phyloP scores from a whole-genome alignment of 1,284 basidiomycete genomes.

The Volvariella surrecta region DNA sequence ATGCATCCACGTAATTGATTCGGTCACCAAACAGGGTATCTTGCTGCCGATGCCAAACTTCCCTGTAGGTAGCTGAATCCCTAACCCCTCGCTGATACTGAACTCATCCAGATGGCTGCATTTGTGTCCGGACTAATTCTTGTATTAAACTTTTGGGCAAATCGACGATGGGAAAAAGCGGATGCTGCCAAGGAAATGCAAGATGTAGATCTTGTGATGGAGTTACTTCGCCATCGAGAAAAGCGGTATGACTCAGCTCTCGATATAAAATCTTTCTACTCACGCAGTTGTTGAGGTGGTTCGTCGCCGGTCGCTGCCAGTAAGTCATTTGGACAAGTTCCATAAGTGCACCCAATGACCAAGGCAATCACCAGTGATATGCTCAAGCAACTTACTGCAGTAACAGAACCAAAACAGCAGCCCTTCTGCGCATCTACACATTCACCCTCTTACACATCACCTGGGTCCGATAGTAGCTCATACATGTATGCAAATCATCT shows the following conservation, averaged over 20 bases:
- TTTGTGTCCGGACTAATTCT: slow-evolving; percentile 48
- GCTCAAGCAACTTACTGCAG: slow-evolving; percentile 10
- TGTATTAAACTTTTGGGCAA: slow-evolving; percentile 67
- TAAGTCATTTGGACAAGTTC: slow-evolving; percentile 17
- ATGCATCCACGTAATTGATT: slow-evolving; percentile 49
- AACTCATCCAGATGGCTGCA: slow-evolving; percentile 18
- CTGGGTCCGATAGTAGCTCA: too few species aligned
- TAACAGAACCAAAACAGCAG: slow-evolving; percentile 11
- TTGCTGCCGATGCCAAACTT: too few species aligned
- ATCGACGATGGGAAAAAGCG: slow-evolving; percentile 41
- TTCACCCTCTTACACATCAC: too few species aligned
- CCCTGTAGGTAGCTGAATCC: too few species aligned
- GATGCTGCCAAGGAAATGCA: slow-evolving; percentile 50
- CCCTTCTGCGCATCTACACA: too few species aligned
- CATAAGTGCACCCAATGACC: slow-evolving; percentile 16
- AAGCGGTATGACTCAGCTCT: slow-evolving; percentile 15
- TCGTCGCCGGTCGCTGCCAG: slow-evolving; percentile 27
- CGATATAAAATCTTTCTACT: background rate
- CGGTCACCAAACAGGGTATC: slow-evolving; percentile 12
- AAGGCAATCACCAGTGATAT: too few species aligned
- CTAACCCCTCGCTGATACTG: background rate
- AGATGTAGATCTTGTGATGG: slow-evolving; percentile 62
- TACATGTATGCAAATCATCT: too few species aligned
- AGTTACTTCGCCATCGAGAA: slow-evolving; percentile 37
- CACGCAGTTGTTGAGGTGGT: slow-evolving; percentile 17